A percentile compares a stretch with the other conserved stretches of the same genome.
phyloP scores from a whole-genome alignment of 306 rosid genomes.

The Cicer judaicum region DNA sequence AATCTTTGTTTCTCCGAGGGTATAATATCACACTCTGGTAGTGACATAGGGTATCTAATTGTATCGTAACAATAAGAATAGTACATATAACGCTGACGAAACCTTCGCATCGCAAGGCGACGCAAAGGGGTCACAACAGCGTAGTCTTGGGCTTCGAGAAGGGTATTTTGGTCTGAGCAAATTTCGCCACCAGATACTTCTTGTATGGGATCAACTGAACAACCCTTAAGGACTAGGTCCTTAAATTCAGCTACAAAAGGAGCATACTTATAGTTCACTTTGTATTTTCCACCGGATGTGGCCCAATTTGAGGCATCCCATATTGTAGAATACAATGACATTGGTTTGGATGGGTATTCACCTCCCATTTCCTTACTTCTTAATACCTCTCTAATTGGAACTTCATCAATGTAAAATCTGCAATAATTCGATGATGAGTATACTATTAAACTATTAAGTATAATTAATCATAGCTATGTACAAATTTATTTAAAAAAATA shows the following conservation, averaged over 20 bases:
- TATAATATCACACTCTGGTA: constrained; percentile 71
- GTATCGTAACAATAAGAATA: constrained; percentile 88
- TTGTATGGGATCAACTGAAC: constrained; percentile 68
- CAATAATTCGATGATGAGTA: constrained; percentile 19
- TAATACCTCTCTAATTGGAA: constrained; percentile 81
- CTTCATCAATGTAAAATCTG: constrained; percentile 95
- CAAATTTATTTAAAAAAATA: background rate
- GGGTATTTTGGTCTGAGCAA: constrained; percentile 48
- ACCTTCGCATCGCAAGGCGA: constrained; percentile 64
- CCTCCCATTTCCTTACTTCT: constrained; percentile 77
- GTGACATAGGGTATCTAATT: constrained; percentile 61
- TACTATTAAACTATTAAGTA: background rate
- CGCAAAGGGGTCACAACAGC: constrained; percentile 54
- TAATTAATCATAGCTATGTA: background rate
- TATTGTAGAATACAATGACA: constrained; percentile 82
- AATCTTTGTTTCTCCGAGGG: constrained; percentile 62
- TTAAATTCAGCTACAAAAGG: constrained; percentile 85
- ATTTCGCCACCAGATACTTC: constrained; percentile 33
- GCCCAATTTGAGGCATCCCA: constrained; percentile 99
- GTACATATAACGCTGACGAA: constrained; percentile 78
- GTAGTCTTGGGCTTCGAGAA: constrained; percentile 58
- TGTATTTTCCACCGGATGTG: constrained; percentile 80
- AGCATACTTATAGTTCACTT: constrained; percentile 82
- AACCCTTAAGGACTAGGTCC: constrained; percentile 84
- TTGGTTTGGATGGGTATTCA: constrained; percentile 91